Evolutionary conservation across 768 basidiomycete species (phyloP), one percentile per base, ranked within the genome.

Genomic region (Collybia sp.): DNA sequence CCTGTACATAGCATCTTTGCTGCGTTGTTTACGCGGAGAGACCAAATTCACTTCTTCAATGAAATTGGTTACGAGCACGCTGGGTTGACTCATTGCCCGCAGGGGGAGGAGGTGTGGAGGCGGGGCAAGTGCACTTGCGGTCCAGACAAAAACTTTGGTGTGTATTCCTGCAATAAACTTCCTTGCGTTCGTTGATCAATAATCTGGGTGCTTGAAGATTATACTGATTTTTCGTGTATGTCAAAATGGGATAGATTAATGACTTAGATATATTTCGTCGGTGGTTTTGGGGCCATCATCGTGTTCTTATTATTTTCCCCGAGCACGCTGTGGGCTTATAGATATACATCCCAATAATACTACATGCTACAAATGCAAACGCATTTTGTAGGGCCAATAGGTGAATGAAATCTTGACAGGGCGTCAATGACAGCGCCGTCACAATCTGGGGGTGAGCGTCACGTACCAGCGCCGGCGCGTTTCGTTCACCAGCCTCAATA

Each of bases 1-100:
- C 89, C 88, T 0, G 85, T 93, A 0, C 91, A 93, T 56, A 85
- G 82, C 32, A 87, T 93, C 45, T 90, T 80, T 2, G 89, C 83
- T 1, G 77, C 88, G 0, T 65, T 93, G 18, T 86, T 93, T 54
- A 74, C 82, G 3, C 64, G 68, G 16, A 82, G 79, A 53, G 75
- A 82, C n/a, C 81, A 85, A 55, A 70, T 92, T 17, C 85, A 91
- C 56, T 91, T 85, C 63, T 93, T 93, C 60, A 64, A 70, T 42
- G 85, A 93, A 53, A 90, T 93, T 18, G 91, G 91, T 1, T 93
- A 92, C 63, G 70, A 79, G 46, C 89, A 92, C 51, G 76, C 82
- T 34, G 83, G 85, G 2, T 90, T 82, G 67, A 79, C 80, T 48
- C 85, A 86, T 50, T 86, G 89, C 60, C 80, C 80, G 0, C 65